phyloP scores from a whole-genome alignment of 140 eudicot species.

The Anethum foeniculum region DNA sequence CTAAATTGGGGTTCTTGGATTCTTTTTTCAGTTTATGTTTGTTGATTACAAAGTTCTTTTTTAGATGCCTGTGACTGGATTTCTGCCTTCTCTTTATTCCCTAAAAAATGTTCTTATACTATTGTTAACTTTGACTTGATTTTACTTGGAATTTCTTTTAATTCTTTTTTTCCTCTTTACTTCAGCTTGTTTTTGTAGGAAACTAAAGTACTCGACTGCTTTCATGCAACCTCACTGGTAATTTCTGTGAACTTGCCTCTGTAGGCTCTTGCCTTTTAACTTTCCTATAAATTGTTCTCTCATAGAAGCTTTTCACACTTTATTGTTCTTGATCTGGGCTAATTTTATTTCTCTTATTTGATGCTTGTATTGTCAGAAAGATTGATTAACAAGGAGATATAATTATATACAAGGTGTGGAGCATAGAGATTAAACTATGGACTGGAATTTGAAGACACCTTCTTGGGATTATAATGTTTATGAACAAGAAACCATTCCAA shows the following conservation, averaged over 20 bases:
- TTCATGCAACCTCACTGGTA: not conserved
- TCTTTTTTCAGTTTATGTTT: conserved; percentile 14
- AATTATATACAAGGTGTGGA: conserved; percentile 17
- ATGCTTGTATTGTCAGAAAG: not conserved
- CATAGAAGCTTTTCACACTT: not conserved
- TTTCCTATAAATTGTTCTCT: not conserved
- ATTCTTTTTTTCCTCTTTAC: not conserved
- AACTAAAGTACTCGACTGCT: conserved; percentile 17
- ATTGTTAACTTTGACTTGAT: not conserved
- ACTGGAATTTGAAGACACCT: conserved; percentile 55
- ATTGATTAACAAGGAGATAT: conserved; percentile 18
- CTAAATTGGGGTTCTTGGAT: conserved; percentile 26
- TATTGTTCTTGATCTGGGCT: conserved; percentile 16
- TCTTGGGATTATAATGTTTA: conserved; percentile 48
- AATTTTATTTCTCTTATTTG: not conserved
- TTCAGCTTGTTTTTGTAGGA: conserved; percentile 4
- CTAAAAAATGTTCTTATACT: conserved; percentile 7
- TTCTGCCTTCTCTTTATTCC: conserved; percentile 15
- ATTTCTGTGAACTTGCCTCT: conserved; percentile 1
- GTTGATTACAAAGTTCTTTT: conserved; percentile 16
- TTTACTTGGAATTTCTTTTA: not conserved
- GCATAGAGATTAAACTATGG: conserved; percentile 32
- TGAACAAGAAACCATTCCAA: conserved; percentile 43
- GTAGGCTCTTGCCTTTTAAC: not conserved
- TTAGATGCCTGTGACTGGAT: conserved; percentile 18